Evolutionary conservation across 306 rosid species (phyloP).

Genomic region (Luffa acutangula): DNA sequence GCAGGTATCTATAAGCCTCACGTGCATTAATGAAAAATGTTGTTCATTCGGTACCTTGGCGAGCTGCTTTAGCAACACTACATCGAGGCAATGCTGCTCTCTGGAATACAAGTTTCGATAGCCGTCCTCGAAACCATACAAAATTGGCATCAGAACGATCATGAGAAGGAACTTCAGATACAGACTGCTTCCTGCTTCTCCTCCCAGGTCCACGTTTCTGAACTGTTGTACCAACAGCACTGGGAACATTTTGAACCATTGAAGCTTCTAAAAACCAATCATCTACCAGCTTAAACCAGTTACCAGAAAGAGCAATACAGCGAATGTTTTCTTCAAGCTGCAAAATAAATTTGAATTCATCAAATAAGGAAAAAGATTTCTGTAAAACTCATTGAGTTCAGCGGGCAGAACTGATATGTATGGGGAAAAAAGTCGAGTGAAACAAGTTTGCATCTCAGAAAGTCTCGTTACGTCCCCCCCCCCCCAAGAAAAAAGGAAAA

Average conservation of each 20-base stretch:
- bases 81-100: conserved; percentile 55
- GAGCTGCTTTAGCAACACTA: conserved; percentile 65
- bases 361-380: conserved; percentile 9
- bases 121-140: conserved; percentile 82
- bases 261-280: conserved; percentile 56
- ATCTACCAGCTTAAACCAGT: conserved; percentile 84
- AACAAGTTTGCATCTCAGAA: no score
- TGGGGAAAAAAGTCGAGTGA: no score
- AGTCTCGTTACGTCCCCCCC: no score
- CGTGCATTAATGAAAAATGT: neutral
- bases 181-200: conserved; percentile 55
- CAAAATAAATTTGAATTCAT: conserved; percentile 22
- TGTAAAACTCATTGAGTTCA: neutral
- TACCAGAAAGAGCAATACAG: conserved; percentile 49
- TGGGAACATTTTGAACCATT: conserved; percentile 39
- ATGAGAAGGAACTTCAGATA: conserved; percentile 42
- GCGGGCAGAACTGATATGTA: no score
- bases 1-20: neutral
- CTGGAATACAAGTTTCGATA: conserved; percentile 57
- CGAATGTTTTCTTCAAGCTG: conserved; percentile 86
- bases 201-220: conserved; percentile 72
- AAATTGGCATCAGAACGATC: conserved; percentile 29
- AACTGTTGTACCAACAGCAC: conserved; percentile 44
- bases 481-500: no score
- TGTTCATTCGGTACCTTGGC: conserved; percentile 43